These are phyloP conservation scores for Pyrus betulifolia DNA, from an alignment of 306 rosid species.

Conservation along the genomic window DNA sequence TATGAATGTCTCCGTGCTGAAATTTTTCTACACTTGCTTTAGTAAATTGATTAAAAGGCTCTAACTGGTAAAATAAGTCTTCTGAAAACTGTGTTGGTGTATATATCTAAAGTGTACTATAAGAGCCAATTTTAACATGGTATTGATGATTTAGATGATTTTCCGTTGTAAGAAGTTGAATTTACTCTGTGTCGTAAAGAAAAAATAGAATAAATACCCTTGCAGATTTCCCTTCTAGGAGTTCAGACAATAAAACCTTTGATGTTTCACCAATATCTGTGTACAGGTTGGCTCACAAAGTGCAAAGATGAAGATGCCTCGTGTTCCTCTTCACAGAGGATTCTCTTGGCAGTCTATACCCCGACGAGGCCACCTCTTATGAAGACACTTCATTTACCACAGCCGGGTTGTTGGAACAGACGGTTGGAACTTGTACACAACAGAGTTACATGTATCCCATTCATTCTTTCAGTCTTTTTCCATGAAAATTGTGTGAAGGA, in stretches of 20 bases:
- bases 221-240: no score
- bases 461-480: neutral
- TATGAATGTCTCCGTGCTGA: constrained; percentile 4
- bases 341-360: constrained; percentile 74
- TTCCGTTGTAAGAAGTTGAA: neutral
- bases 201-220: no score
- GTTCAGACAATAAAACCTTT: neutral
- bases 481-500: neutral
- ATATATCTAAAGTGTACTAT: neutral
- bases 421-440: constrained; percentile 45
- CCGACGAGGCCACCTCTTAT: constrained; percentile 66
- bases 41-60: no score
- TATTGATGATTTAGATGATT: neutral
- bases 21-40: no score
- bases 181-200: neutral
- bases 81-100: no score
- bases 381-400: constrained; percentile 62
- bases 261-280: constrained; percentile 4
- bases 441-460: constrained; percentile 48
- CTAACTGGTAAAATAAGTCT: no score
- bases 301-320: constrained; percentile 79
- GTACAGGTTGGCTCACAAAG: constrained; percentile 75
- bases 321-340: constrained; percentile 74
- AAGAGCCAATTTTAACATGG: neutral
- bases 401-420: constrained; percentile 78